These are phyloP conservation scores for Podila horticola DNA, from an alignment of 192 early-diverging fungal species.

Conservation along the genomic window DNA sequence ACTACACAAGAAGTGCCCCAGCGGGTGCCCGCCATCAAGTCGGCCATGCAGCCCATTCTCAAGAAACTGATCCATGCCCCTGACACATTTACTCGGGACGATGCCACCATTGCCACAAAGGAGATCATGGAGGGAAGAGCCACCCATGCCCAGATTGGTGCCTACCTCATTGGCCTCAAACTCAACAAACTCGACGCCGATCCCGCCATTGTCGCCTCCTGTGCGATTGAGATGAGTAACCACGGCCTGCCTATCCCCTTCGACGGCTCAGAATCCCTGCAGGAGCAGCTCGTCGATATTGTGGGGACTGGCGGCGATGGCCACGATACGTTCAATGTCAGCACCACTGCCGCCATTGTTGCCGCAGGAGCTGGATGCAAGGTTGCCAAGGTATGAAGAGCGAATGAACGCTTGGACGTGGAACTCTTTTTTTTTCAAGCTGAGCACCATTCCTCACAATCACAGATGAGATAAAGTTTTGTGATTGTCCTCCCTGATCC, in stretches of 20 bases:
- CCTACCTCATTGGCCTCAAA: conserved; percentile 85
- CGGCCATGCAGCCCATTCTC: conserved; percentile 61
- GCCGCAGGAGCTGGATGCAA: conserved; percentile 90
- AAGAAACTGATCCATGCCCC: conserved; percentile 76
- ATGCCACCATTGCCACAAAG: conserved; percentile 68
- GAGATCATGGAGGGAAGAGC: conserved; percentile 84
- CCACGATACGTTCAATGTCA: conserved; percentile 97
- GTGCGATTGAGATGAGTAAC: conserved; percentile 77
- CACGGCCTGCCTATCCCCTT: conserved; percentile 71
- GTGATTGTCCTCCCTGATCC: too few species aligned
- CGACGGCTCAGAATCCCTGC: conserved; percentile 51
- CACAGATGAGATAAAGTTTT: not conserved
- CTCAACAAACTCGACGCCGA: conserved; percentile 76
- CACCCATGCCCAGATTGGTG: conserved; percentile 87
- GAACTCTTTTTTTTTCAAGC: not conserved
- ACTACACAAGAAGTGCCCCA: conserved; percentile 4
- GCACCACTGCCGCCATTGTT: conserved; percentile 90
- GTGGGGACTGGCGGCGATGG: conserved; percentile 99
- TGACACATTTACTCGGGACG: conserved; percentile 62
- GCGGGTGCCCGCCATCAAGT: conserved; percentile 36
- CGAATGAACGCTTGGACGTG: too few species aligned
- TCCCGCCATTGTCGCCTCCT: conserved; percentile 82
- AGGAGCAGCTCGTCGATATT: conserved; percentile 80
- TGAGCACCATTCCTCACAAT: not conserved
- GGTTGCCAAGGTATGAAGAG: conserved; percentile 83